Percentiles rank a stretch among this genome's conserved stretches.
Conservation (phyloP, 75 land plant genomes). For the Azolla pinnata region DNA sequence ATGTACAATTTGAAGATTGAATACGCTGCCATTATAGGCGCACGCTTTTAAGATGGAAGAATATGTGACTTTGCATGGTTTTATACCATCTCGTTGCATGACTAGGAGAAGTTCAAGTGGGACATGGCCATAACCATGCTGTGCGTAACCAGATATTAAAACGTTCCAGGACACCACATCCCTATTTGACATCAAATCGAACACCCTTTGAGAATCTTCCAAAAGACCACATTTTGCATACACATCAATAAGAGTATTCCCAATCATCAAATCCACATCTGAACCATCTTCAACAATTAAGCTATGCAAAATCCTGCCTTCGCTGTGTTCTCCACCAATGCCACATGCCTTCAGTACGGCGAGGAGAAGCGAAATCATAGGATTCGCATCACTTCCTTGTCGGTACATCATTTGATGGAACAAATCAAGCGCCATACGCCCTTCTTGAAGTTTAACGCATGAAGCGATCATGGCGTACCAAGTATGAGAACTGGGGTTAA, state of each 20-base stretch:
- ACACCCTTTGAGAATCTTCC: conserved; percentile 17
- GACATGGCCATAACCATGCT: conserved; percentile 35
- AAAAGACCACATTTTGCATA: conserved; percentile 40
- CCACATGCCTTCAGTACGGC: neutral
- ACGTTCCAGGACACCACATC: conserved; percentile 42
- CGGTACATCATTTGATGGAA: neutral
- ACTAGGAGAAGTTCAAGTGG: conserved; percentile 27
- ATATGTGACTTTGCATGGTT: neutral
- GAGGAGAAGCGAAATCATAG: neutral
- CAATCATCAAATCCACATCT: conserved; percentile 10
- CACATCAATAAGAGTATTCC: conserved; percentile 43
- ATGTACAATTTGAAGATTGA: conserved; percentile 36
- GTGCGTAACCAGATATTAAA: conserved; percentile 35
- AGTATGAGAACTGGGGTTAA: neutral
- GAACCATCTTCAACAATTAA: conserved; percentile 21
- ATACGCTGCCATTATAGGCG: conserved; percentile 29
- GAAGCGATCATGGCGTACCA: conserved; percentile 2
- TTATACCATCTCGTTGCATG: conserved; percentile 8
- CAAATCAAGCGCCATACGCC: conserved; percentile 1
- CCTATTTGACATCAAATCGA: conserved; percentile 18
- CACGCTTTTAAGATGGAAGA: conserved; percentile 18
- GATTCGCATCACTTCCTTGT: neutral
- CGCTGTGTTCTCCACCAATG: neutral
- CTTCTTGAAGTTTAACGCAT: neutral
- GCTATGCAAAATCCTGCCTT: conserved; percentile 14